phyloP scores from a whole-genome alignment of 2,329 filamentous ascomycete genomes.

The Neocatenulostroma microsporum region DNA sequence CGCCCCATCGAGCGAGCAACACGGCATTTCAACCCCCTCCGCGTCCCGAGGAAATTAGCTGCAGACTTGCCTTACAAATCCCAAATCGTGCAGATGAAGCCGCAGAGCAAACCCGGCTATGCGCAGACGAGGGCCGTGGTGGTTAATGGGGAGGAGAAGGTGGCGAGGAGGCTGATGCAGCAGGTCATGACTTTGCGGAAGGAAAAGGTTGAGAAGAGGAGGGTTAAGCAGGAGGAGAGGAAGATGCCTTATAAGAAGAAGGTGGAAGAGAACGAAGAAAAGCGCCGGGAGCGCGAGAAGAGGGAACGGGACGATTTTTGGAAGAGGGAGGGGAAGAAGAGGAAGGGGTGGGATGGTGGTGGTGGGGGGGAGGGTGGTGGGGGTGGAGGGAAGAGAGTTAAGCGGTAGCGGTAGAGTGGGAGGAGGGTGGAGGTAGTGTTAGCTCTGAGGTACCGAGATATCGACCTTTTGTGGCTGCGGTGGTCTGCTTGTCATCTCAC shows the following conservation, averaged over 20 bases:
- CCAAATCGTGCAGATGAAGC: constrained; percentile 74
- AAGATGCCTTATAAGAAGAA: constrained; percentile 73
- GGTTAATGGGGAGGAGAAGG: constrained; percentile 71
- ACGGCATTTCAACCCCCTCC: constrained; percentile 52
- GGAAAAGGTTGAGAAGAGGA: constrained; percentile 77
- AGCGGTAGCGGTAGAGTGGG: too few relatives aligned
- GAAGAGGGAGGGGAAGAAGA: constrained; percentile 79
- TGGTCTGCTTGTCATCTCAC: too few relatives aligned
- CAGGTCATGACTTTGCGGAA: constrained; percentile 86
- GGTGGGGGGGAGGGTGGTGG: constrained; percentile 38
- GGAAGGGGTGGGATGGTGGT: constrained; percentile 49
- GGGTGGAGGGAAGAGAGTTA: constrained; percentile 14
- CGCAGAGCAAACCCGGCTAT: constrained; percentile 75
- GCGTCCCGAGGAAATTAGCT: constrained; percentile 70
- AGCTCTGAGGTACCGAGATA: too few relatives aligned
- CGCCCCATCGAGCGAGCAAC: constrained; percentile 49
- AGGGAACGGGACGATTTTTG: constrained; percentile 88
- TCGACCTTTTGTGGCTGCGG: too few relatives aligned
- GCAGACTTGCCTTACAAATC: constrained; percentile 85
- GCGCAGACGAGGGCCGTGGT: constrained; percentile 94
- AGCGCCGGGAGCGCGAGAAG: constrained; percentile 79
- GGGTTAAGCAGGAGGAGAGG: constrained; percentile 81
- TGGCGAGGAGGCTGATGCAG: constrained; percentile 80
- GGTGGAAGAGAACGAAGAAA: constrained; percentile 73
- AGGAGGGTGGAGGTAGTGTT: too few relatives aligned